These are phyloP conservation scores for Clitoria ternatea DNA, from an alignment of 306 rosid genomes.

Conservation along the genomic window DNA sequence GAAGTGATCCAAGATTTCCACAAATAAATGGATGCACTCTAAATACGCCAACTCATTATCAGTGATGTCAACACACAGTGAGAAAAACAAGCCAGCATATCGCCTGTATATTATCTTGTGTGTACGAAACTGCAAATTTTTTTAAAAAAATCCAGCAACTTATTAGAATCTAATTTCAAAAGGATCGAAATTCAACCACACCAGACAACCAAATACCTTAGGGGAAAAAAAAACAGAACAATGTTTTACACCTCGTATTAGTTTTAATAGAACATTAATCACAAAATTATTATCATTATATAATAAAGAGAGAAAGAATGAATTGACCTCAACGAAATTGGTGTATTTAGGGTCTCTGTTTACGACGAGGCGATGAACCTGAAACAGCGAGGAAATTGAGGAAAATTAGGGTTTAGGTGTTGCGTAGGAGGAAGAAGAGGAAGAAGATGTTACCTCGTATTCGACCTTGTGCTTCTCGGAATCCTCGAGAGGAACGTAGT, in stretches of 20 bases:
- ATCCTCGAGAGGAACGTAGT: constrained; percentile 96
- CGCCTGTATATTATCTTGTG: constrained; percentile 94
- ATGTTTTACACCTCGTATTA: too few species aligned
- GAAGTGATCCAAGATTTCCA: constrained; percentile 93
- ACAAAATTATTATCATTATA: too few species aligned
- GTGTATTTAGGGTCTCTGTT: constrained; percentile 97
- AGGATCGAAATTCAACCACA: too few species aligned
- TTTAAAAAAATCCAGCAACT: too few species aligned
- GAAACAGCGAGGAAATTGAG: neutral
- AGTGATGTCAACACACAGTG: constrained; percentile 97
- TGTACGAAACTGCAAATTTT: constrained; percentile 91
- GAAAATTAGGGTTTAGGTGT: constrained; percentile 11
- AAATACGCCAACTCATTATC: constrained; percentile 93
- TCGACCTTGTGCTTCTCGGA: constrained; percentile 97
- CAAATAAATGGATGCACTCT: constrained; percentile 95
- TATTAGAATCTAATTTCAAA: too few species aligned
- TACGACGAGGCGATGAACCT: constrained; percentile 98
- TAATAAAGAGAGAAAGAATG: neutral
- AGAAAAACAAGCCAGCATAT: constrained; percentile 95
- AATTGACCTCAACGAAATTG: constrained; percentile 82
- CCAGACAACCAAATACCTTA: too few species aligned
- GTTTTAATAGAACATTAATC: too few species aligned
- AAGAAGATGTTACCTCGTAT: constrained; percentile 67
- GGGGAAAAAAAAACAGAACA: too few species aligned
- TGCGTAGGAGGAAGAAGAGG: neutral